Base-by-base conservation (phyloP, 176 grass and related monocot species). In the Chloris gayana region DNA sequence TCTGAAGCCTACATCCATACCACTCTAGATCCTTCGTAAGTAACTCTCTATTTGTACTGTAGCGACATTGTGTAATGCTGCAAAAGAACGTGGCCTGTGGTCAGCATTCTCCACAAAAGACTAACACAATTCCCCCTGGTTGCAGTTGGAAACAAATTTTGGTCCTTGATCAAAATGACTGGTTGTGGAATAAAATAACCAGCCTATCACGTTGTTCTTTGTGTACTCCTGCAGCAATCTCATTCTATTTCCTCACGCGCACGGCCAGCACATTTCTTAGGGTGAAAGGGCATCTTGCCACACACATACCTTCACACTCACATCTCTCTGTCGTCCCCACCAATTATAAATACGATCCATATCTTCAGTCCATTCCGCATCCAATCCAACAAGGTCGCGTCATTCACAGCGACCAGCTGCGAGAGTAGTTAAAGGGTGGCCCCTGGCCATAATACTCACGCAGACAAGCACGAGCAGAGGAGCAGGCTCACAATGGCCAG, bases 231-330 rank as follows among this genome's bases (percentile, higher is more conserved):
- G 37, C 37, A 39, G 86, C 60, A 83, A 88, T 49, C 74, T 26
- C 67, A 19, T 12, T 45, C 58, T 27, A 54, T 45, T 42, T 19
- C 66, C 4, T n/a, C 68, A 53, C 79, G 39, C 78, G 47, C 65
- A 82, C 26, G 14, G 67, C 59, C 86, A 88, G 80, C 80, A 73
- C 86, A 88, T 88, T 83, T 72, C 80, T 73, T 88, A 39, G 74
- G 37, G 75, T 88, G 69, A 83, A 88, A 77, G 86, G 30, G 22
- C 74, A 50, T 51, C 65, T 75, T 76, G 35, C 72, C n/a, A 44
- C 41, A 60, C 32, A 39, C 67, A 31, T 87, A 54, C 4, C 45
- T 78, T 83, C 29, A 10, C 74, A 38, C 74, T 38, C 47, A 67
- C 59, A 47, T 59, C 74, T 59, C 33, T 41, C 56, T 42, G 9